Evolutionary conservation across 75 land plant species (phyloP).

Genomic region (Sequoia sempervirens): DNA sequence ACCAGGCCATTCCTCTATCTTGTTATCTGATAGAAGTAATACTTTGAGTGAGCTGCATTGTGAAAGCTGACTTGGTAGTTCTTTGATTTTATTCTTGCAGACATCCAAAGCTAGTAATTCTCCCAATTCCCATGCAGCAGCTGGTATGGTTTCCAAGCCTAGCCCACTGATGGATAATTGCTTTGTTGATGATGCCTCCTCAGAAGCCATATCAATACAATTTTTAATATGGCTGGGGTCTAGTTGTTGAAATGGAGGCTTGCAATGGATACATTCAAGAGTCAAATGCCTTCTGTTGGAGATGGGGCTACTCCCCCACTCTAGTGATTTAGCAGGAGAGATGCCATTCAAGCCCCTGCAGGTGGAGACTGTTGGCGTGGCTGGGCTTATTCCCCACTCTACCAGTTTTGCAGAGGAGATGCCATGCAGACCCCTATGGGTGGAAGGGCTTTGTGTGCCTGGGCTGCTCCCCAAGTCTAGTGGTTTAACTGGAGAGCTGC

Average conservation of each 20-base stretch:
- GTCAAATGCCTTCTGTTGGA: not conserved
- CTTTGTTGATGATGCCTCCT: conserved; percentile 72
- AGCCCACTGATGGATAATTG: conserved; percentile 56
- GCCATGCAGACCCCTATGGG: not conserved
- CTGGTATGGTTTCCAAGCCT: conserved; percentile 55
- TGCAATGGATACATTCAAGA: not conserved
- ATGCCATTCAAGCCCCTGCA: not conserved
- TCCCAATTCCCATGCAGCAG: conserved; percentile 58
- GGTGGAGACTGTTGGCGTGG: not conserved
- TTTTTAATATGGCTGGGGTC: conserved; percentile 21
- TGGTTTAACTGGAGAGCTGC: not conserved
- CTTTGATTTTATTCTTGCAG: conserved; percentile 61
- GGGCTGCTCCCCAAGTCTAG: not conserved
- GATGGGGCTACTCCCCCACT: not conserved
- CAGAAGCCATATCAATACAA: conserved; percentile 53
- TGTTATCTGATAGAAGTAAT: conserved; percentile 70
- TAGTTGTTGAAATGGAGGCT: not conserved
- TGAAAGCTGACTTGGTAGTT: conserved; percentile 68
- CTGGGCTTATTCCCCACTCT: not conserved
- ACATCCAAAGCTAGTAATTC: conserved; percentile 63
- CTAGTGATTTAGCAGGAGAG: not conserved
- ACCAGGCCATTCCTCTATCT: conserved; percentile 81
- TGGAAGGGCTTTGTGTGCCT: not conserved
- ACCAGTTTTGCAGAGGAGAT: not conserved
- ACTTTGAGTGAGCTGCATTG: conserved; percentile 68